Base-by-base conservation (phyloP, 192 early-diverging fungal species). In the Coemansia sp. region DNA sequence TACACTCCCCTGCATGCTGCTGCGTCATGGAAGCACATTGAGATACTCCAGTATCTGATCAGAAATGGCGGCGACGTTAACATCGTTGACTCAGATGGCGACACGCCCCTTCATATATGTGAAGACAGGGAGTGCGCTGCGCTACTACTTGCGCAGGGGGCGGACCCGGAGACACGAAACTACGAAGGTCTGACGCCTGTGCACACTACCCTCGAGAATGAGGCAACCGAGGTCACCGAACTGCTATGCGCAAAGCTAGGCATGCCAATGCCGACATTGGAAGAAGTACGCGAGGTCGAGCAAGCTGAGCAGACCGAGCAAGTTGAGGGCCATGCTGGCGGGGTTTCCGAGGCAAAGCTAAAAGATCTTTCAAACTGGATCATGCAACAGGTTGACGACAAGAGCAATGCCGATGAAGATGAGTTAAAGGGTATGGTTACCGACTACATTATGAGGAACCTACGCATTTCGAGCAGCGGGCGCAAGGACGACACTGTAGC, bases 1-100 rank as follows among this genome's bases (percentile, higher is more conserved):
- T 94, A 94, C 72, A 91, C 89, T 4, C 87, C 92, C 1, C 70
- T 95, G 84, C 85, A 87, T 51, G 93, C 93, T 5, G 93, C 94
- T 9, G 78, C 85, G 3, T 91, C 93, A 22, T 94, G 92, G 72
- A 86, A 76, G 53, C 89, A 90, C 64, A 50, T 78, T 8, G 82
- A 88, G 8, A 63, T 94, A 20, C 71, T 94, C n/a, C 58, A 85
- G 53, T 90, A 88, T 42, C 71, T 95, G 25, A 66, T 93, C 6
- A 71, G 69, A 6, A 77, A 85, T 2, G 84, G 87, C 19, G 89
- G 85, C 54, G 71, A 94, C 54, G 80, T 91, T 29, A 88, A 92
- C 68, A 78, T 94, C 31, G 74, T 74, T 23, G 94, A 95, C 70
- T 57, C 75, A 19, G 94, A 95, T 22, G 87, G 89, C 42, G 94